A percentile compares a stretch with the other conserved stretches of the same genome.
These are phyloP conservation scores for Annona cherimola DNA, from an alignment of 164 flowering plant species.

Conservation along the genomic window DNA sequence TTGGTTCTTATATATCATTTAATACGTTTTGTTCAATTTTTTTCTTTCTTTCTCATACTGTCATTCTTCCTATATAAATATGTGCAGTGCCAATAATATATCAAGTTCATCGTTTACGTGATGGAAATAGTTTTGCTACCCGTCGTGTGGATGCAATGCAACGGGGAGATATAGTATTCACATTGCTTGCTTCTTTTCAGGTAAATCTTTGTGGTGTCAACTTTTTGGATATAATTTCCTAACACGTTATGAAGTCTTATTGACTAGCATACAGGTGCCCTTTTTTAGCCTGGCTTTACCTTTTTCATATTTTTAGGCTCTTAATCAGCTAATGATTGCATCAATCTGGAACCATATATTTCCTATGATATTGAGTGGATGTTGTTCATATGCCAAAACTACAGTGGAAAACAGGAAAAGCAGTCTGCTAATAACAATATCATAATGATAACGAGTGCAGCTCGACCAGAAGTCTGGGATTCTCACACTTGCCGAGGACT, in stretches of 20 bases:
- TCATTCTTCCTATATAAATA: neutral
- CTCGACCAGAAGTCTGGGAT: no score
- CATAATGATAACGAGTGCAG: no score
- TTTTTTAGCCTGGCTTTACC: neutral
- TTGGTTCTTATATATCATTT: neutral
- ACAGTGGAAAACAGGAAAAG: no score
- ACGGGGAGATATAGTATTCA: constrained; percentile 70
- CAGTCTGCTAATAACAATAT: no score
- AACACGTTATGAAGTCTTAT: neutral
- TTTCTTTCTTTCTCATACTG: neutral
- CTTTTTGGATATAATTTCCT: neutral
- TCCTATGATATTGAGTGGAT: neutral
- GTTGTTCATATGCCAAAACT: neutral
- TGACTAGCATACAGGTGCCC: neutral
- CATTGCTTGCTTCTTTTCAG: constrained; percentile 87
- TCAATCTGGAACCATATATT: neutral
- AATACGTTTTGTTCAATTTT: no score
- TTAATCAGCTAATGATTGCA: neutral
- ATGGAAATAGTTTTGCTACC: constrained; percentile 89
- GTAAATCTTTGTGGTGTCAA: constrained; percentile 22
- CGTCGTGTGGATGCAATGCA: constrained; percentile 90
- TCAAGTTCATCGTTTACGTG: constrained; percentile 75
- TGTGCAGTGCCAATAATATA: constrained; percentile 85
- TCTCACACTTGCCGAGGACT: no score
- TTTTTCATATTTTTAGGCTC: neutral